Percentiles rank a stretch among this genome's conserved stretches.
phyloP scores from a whole-genome alignment of 257 asterid species.

The Nyctanthes arbortristis region DNA sequence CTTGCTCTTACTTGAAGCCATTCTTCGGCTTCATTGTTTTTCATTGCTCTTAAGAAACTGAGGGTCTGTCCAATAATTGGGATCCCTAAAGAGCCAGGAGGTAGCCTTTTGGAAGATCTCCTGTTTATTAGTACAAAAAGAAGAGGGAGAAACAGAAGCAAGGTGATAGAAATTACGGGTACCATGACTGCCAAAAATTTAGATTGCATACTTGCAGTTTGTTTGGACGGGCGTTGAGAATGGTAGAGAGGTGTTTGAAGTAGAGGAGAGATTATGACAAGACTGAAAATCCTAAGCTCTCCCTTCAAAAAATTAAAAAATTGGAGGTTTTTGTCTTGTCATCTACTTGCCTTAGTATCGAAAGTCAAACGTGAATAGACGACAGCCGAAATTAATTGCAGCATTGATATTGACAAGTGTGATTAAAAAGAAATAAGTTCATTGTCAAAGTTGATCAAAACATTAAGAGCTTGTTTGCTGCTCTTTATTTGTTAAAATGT shows the following conservation, averaged over 20 bases:
- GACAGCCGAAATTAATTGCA: too few species aligned
- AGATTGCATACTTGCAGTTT: not conserved
- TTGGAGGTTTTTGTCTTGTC: too few species aligned
- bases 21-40: conserved; percentile 14
- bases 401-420: too few species aligned
- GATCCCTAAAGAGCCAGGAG: conserved; percentile 26
- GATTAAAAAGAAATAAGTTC: too few species aligned
- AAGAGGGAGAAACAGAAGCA: not conserved
- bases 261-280: not conserved
- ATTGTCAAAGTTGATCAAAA: too few species aligned
- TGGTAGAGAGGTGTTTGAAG: not conserved
- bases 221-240: not conserved
- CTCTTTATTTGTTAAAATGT: too few species aligned
- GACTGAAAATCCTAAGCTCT: too few species aligned
- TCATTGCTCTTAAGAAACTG: conserved; percentile 20
- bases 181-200: not conserved
- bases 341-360: too few species aligned
- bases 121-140: not conserved
- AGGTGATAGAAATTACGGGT: not conserved
- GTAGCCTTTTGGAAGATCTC: not conserved
- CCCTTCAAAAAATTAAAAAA: too few species aligned
- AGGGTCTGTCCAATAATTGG: conserved; percentile 28
- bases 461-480: too few species aligned
- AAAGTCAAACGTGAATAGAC: too few species aligned
- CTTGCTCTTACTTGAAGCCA: conserved; percentile 17